Evolutionary conservation across 2,329 filamentous ascomycete species (phyloP).

Genomic region (Sporothrix sp.): DNA sequence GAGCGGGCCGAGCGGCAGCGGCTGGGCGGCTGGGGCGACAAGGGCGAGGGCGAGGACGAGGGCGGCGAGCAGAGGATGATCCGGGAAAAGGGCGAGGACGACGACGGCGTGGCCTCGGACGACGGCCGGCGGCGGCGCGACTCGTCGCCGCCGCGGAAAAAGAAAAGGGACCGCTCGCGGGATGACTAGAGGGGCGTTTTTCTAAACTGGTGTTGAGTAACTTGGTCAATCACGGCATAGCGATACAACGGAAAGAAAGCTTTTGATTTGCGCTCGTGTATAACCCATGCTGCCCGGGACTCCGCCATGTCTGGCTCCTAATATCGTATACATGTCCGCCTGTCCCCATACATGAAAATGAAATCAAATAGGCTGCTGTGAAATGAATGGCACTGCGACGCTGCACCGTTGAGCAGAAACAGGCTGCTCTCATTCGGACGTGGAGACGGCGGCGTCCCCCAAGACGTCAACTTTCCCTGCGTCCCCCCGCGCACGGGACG

Average conservation of each 20-base stretch:
- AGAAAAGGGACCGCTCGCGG: conserved; percentile 2
- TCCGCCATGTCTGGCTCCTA: too few species aligned
- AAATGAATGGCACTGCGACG: background rate
- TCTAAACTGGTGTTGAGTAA: background rate
- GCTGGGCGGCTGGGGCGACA: conserved; percentile 34
- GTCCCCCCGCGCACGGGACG: too few species aligned
- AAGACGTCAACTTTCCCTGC: too few species aligned
- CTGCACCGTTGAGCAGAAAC: too few species aligned
- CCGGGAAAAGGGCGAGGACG: conserved; percentile 3
- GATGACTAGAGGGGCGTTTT: background rate
- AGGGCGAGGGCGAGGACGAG: conserved; percentile 2
- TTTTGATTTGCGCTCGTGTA: too few species aligned
- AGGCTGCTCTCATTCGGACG: too few species aligned
- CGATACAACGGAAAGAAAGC: too few species aligned
- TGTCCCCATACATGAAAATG: background rate
- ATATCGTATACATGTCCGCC: background rate
- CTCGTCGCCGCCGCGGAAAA: conserved; percentile 5
- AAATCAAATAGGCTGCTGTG: background rate
- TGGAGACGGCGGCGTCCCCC: too few species aligned
- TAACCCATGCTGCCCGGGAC: too few species aligned
- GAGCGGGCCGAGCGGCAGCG: conserved; percentile 60
- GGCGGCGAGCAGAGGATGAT: conserved; percentile 2
- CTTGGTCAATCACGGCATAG: too few species aligned
- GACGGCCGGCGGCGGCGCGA: conserved; percentile 1
- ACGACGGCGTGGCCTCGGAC: background rate